phyloP scores from a whole-genome alignment of 768 basidiomycete genomes.

The Russula sp. region DNA sequence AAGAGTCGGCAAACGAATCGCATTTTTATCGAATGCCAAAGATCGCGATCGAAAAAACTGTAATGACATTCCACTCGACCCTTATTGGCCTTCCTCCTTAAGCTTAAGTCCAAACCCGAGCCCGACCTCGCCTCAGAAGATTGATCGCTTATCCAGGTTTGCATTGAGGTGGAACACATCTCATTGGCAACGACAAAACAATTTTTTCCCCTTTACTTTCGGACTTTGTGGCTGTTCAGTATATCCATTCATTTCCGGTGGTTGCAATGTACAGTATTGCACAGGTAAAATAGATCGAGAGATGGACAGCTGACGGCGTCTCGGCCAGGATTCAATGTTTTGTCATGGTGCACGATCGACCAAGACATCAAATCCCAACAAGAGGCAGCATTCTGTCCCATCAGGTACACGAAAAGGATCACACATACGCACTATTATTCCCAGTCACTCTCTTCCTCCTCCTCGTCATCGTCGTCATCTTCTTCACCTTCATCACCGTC shows the following conservation, averaged over 20 bases:
- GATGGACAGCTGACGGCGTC: not conserved
- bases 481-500: conserved; percentile 25
- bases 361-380: not conserved
- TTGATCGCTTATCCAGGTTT: not conserved
- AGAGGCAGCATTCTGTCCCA: not conserved
- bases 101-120: no score
- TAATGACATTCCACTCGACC: not conserved
- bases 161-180: not conserved
- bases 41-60: not conserved
- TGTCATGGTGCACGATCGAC: no score
- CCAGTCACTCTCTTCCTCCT: conserved; percentile 33
- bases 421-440: conserved; percentile 27
- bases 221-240: no score
- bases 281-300: not conserved
- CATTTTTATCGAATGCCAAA: not conserved
- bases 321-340: not conserved
- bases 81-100: no score
- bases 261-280: no score
- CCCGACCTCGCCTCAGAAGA: not conserved
- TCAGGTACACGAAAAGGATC: not conserved
- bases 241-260: not conserved
- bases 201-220: not conserved
- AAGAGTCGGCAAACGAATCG: not conserved
- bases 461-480: conserved; percentile 21
- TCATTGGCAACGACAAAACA: not conserved